Base-by-base conservation (phyloP, 202 grass and related monocot species). In the Carex sylvatica region DNA sequence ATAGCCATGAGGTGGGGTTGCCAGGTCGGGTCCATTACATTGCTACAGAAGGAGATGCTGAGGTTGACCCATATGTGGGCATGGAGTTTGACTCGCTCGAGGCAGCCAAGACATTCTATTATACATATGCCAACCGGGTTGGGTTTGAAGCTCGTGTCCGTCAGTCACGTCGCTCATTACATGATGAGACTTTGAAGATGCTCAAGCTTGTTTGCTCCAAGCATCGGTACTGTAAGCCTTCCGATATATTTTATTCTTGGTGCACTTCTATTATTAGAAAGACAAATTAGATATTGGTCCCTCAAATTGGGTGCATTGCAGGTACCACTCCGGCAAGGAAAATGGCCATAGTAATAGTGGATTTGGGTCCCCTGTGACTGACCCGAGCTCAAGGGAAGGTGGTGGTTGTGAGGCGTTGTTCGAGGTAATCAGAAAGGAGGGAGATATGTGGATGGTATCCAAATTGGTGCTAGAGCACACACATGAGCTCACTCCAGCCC, bases 181-280 rank as follows among this genome's bases (percentile, higher is more conserved):
- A 94, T 9, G 95, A 93, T 74, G 92, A 95, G 60, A 89, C 92
- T 55, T 84, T 95, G 58, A 98, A 97, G 87, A 98, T 98, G 95
- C 77, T 98, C 70, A 98, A 98, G 82, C 95, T 98, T 67, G 95
- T 98, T 80, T 98, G 95, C 82, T 98, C 95, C 2, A 98, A 88
- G 80, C 95, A 94, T 77, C 85, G 95, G 0, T 93, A 92, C 78
- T 31, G 11, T 44, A 80, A 65, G 16, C 58, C 51, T 76, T 58
- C 51, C 3, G 10, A 35, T 35, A 31, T 56, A 58, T 58, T 46
- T 62, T 12, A 28, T 28, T 28, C 49, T 76, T 28, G 40, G 61
- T 16, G 36, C 23, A 60, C 19, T 49, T 30, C 28, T 49, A 24
- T 65, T 80, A 8, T 3, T 65, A 47, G 4, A 65, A 46, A 63